Base-by-base conservation (phyloP, 1,284 basidiomycete genomes). In the Apiotrichum akiyoshidainum region DNA sequence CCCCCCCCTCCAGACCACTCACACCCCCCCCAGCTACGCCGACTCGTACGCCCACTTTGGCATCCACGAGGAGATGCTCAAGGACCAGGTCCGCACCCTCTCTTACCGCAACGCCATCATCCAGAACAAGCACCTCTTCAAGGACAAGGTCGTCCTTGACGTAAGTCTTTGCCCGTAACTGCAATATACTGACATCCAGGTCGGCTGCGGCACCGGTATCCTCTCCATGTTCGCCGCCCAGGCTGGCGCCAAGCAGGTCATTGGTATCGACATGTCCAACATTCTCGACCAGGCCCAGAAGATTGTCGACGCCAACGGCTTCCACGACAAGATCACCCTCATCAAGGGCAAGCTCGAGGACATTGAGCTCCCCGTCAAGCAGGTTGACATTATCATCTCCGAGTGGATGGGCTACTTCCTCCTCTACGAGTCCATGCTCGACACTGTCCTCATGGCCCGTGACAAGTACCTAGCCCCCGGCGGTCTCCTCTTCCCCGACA, bases 201-300 rank as follows among this genome's bases (percentile, higher is more conserved):
- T 99, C 65, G 96, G 96, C 46, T 99, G 96, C 74, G 96, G 96
- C 49, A 99, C 96, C 10, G 96, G 96, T 61, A 99, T 99, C 67
- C 82, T 99, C 47, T 95, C 90, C 71, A 97, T 99, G 94, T 99
- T 99, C 72, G 96, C 96, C 52, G 93, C 95, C 55, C 94, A 91
- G 79, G 96, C 96, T 34, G 96, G 96, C 46, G 96, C 96, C 50
- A 88, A 89, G 73, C 92, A 91, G 69, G 96, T 99, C 68, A 92
- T 95, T 67, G 94, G 92, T 61, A 95, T 99, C 77, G 96, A 99
- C 81, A 99, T 99, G 96, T 97, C 92, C 65, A 98, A 99, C 81
- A 99, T 99, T 80, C 90, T 98, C 75, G 95, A 98, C 81, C 94
- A 99, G 82, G 96, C 96, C 8, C 86, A 88, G 81, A 94, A 93